These are phyloP conservation scores for Pichia cactophila DNA, from an alignment of 1,139 yeast genomes.

Conservation along the genomic window DNA sequence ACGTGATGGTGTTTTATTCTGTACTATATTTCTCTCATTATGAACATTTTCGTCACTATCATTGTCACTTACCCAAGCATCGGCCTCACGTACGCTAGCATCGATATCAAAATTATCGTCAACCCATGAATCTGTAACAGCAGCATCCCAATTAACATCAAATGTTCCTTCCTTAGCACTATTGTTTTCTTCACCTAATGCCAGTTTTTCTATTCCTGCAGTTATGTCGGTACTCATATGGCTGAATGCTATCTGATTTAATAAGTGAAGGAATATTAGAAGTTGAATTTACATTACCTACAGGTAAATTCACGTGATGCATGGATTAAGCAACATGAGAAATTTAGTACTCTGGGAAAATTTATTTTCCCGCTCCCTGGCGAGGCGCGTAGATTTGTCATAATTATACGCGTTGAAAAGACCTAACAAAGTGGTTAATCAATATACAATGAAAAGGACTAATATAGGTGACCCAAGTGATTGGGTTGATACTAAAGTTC, in stretches of 20 bases:
- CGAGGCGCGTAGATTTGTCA: too few relatives aligned
- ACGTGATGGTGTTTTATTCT: background rate
- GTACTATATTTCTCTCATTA: background rate
- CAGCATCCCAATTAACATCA: constrained; percentile 6
- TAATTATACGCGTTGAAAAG: too few relatives aligned
- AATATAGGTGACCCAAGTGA: constrained; percentile 63
- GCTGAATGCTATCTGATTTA: too few relatives aligned
- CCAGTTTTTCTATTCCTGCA: background rate
- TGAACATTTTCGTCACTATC: background rate
- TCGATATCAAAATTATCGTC: constrained; percentile 9
- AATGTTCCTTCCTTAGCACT: background rate
- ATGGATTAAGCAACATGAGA: too few relatives aligned
- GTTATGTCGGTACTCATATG: background rate
- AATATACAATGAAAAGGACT: background rate
- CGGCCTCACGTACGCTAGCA: background rate
- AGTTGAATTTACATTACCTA: too few relatives aligned
- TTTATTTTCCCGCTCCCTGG: too few relatives aligned
- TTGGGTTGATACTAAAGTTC: constrained; percentile 48
- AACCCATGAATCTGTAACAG: constrained; percentile 9
- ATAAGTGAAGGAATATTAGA: too few relatives aligned
- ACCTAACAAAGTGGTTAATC: too few relatives aligned
- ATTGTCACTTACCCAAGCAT: constrained; percentile 4
- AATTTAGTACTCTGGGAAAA: too few relatives aligned
- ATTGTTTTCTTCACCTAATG: background rate
- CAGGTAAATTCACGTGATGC: too few relatives aligned